A percentile compares a stretch with the other conserved stretches of the same genome.
These are phyloP conservation scores for Claviceps pazoutovae DNA, from an alignment of 2,329 filamentous ascomycete species.

Conservation along the genomic window DNA sequence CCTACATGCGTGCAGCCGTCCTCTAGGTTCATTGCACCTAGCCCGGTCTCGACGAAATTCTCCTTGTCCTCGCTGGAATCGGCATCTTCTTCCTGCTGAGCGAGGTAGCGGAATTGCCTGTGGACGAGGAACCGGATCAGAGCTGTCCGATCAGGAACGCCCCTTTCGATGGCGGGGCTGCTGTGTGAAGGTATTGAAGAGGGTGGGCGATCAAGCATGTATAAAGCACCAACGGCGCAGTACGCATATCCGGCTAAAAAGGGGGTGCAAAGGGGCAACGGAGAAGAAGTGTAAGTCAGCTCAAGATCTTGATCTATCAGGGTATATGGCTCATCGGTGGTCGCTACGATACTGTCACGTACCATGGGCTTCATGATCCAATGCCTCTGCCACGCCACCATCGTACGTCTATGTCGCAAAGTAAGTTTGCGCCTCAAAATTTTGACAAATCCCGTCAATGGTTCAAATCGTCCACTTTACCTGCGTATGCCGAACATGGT, in stretches of 20 bases:
- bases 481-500: slow-evolving; percentile 56
- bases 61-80: slow-evolving; percentile 30
- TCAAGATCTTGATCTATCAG: too few species aligned
- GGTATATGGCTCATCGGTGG: neutral
- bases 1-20: slow-evolving; percentile 42
- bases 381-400: slow-evolving; percentile 67
- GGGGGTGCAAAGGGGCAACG: neutral
- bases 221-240: slow-evolving; percentile 67
- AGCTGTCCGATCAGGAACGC: slow-evolving; percentile 18
- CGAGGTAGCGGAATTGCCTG: slow-evolving; percentile 49
- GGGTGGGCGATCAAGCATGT: slow-evolving; percentile 54
- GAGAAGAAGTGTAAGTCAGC: neutral
- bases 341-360: slow-evolving; percentile 13
- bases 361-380: slow-evolving; percentile 74
- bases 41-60: slow-evolving; percentile 20
- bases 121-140: slow-evolving; percentile 44
- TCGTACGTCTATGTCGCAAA: slow-evolving; percentile 52
- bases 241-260: slow-evolving; percentile 71
- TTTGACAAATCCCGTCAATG: too few species aligned
- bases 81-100: slow-evolving; percentile 26
- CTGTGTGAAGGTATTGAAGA: slow-evolving; percentile 11
- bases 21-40: slow-evolving; percentile 22
- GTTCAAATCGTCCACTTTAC: slow-evolving; percentile 9
- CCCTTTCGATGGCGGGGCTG: slow-evolving; percentile 19
- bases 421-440: neutral